Evolutionary conservation across 352 stramenopile genomes (phyloP).

Genomic region (Pythium apleroticum): DNA sequence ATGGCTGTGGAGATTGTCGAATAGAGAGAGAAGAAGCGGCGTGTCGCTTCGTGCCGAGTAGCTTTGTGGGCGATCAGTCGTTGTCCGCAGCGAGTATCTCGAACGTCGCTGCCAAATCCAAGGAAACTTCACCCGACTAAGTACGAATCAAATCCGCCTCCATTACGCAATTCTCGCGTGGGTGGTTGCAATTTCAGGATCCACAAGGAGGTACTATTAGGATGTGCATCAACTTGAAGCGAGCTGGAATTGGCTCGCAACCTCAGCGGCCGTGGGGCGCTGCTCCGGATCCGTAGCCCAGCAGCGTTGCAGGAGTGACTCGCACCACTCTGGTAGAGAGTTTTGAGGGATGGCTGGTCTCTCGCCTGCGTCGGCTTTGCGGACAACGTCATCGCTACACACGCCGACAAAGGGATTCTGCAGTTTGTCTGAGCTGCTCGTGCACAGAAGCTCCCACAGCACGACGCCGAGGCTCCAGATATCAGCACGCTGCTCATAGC

Average conservation of each 20-base stretch:
- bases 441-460: conserved; percentile 22
- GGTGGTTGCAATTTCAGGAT: conserved; percentile 2
- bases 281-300: conserved; percentile 16
- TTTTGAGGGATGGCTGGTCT: conserved; percentile 6
- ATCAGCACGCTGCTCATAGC: conserved; percentile 25
- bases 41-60: conserved; percentile 20
- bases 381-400: conserved; percentile 20
- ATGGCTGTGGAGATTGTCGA: not conserved
- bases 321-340: not conserved
- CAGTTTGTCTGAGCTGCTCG: not conserved
- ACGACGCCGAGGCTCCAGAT: conserved; percentile 29
- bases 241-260: not conserved
- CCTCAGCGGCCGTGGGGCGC: conserved; percentile 12
- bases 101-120: conserved; percentile 27
- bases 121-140: conserved; percentile 30
- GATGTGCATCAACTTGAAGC: conserved; percentile 21
- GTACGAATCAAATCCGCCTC: conserved; percentile 24
- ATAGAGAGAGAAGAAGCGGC: not conserved
- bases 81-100: conserved; percentile 13
- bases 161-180: not conserved
- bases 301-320: conserved; percentile 9
- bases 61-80: conserved; percentile 1
- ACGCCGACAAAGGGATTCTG: conserved; percentile 18
- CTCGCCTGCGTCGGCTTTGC: conserved; percentile 10
- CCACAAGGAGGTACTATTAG: conserved; percentile 14